These are phyloP conservation scores for Cyclanthera cordifolia DNA, from an alignment of 306 rosid genomes.

Conservation along the genomic window DNA sequence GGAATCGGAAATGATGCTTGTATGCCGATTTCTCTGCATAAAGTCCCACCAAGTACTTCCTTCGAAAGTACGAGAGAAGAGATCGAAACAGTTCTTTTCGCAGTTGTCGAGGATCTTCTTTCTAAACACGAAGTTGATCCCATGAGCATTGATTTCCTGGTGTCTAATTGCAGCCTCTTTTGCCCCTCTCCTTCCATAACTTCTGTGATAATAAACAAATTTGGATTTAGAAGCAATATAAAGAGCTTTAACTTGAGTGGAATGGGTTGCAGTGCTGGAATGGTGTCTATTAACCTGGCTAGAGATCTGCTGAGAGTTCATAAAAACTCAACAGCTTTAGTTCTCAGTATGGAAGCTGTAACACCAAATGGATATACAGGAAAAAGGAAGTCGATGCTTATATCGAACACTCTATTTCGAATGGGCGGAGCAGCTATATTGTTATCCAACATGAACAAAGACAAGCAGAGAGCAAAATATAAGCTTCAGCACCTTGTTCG, in stretches of 20 bases:
- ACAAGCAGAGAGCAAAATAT: slow-evolving; percentile 39
- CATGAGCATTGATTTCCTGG: slow-evolving; percentile 53
- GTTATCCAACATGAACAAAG: slow-evolving; percentile 42
- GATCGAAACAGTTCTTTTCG: slow-evolving; percentile 42
- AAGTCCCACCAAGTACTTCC: slow-evolving; percentile 29
- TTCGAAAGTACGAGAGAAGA: slow-evolving; percentile 19
- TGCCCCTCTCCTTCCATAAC: slow-evolving; percentile 67
- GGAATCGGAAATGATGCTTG: slow-evolving; percentile 53
- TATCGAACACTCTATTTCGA: slow-evolving; percentile 45
- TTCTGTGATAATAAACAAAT: slow-evolving; percentile 49
- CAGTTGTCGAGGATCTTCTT: slow-evolving; percentile 34
- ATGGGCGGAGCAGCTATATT: slow-evolving; percentile 69
- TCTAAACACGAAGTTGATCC: slow-evolving; percentile 41
- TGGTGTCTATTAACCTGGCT: slow-evolving; percentile 43
- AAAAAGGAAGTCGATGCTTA: slow-evolving; percentile 39
- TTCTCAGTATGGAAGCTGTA: slow-evolving; percentile 56
- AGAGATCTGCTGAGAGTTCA: slow-evolving; percentile 53
- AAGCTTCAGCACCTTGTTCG: slow-evolving; percentile 52
- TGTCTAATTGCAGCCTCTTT: slow-evolving; percentile 58
- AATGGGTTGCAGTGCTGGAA: slow-evolving; percentile 76
- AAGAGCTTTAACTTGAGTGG: slow-evolving; percentile 50
- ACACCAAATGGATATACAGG: slow-evolving; percentile 47
- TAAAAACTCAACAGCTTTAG: slow-evolving; percentile 42
- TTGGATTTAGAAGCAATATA: slow-evolving; percentile 47
- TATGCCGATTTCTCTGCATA: slow-evolving; percentile 41